Percentiles rank a stretch among this genome's conserved stretches.
phyloP scores from a whole-genome alignment of 805 yeast species.

The Metschnikowia cerradonensis region DNA sequence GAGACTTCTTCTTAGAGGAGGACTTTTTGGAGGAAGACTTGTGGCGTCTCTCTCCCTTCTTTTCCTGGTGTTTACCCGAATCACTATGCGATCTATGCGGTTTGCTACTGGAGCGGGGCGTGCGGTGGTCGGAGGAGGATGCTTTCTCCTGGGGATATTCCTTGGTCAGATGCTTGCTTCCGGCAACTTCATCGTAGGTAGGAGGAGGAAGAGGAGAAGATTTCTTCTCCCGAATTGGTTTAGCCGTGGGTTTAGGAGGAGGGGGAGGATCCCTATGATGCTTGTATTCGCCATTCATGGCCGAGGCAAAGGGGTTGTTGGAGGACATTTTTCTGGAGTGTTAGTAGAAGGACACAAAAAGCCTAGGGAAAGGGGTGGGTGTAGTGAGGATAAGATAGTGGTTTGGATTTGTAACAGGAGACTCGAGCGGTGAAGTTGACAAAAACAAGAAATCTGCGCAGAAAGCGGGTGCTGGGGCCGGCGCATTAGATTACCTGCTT shows the following conservation, averaged over 20 bases:
- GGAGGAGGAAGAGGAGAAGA: slow-evolving; percentile 49
- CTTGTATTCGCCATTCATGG: slow-evolving; percentile 33
- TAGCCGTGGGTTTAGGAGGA: slow-evolving; percentile 18
- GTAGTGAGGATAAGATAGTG: not conserved
- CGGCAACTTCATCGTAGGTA: slow-evolving; percentile 66
- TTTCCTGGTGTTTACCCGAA: slow-evolving; percentile 14
- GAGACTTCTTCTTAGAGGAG: slow-evolving; percentile 40
- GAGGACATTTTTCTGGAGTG: slow-evolving; percentile 33
- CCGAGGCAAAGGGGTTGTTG: slow-evolving; percentile 54
- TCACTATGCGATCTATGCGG: slow-evolving; percentile 21
- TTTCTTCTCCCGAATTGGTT: slow-evolving; percentile 16
- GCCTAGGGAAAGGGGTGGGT: not conserved
- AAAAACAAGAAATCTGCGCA: slow-evolving; percentile 1
- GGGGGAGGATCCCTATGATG: slow-evolving; percentile 38
- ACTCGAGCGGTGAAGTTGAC: not conserved
- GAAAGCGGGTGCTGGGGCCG: not conserved
- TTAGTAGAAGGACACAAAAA: slow-evolving; percentile 6
- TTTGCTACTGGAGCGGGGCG: slow-evolving; percentile 15
- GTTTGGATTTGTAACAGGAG: not conserved
- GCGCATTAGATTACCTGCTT: slow-evolving; percentile 2
- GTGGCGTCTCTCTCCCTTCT: slow-evolving; percentile 13
- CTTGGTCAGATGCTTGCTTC: slow-evolving; percentile 35
- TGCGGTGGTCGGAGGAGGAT: slow-evolving; percentile 9
- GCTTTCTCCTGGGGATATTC: slow-evolving; percentile 57
- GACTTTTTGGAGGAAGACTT: slow-evolving; percentile 21